Percentiles rank a stretch among this genome's conserved stretches.
phyloP scores from a whole-genome alignment of 2,329 filamentous ascomycete species.

The Fusarium virguliforme region DNA sequence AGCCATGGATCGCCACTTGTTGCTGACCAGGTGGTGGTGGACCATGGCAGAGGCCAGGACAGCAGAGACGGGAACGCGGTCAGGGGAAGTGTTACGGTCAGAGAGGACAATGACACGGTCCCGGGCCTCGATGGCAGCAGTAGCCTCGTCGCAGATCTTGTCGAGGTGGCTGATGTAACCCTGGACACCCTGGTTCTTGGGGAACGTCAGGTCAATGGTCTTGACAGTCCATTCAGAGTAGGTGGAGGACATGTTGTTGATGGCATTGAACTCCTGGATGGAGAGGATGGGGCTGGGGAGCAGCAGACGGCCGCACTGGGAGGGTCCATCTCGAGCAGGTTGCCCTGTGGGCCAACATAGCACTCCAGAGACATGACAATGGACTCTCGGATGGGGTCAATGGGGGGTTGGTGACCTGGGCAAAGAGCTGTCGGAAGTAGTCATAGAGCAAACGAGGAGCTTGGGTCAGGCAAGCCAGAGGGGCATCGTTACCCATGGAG shows the following conservation, averaged over 20 bases:
- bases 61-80: slow-evolving; percentile 88
- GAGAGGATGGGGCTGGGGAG: slow-evolving; percentile 92
- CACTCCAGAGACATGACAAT: slow-evolving; percentile 99
- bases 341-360: slow-evolving; percentile 96
- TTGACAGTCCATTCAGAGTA: slow-evolving; percentile 89
- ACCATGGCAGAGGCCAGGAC: slow-evolving; percentile 93
- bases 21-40: slow-evolving; percentile 94
- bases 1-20: slow-evolving; percentile 93
- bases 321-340: slow-evolving; percentile 92
- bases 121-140: slow-evolving; percentile 84
- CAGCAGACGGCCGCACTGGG: slow-evolving; percentile 88
- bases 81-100: slow-evolving; percentile 86
- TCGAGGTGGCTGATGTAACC: slow-evolving; percentile 92
- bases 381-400: slow-evolving; percentile 96
- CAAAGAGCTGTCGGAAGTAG: slow-evolving; percentile 98
- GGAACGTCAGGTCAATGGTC: slow-evolving; percentile 93
- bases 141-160: slow-evolving; percentile 87
- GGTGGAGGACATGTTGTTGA: slow-evolving; percentile 82
- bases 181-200: slow-evolving; percentile 84
- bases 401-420: slow-evolving; percentile 98
- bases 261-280: slow-evolving; percentile 89
- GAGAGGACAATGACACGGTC: slow-evolving; percentile 92
- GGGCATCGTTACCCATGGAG: slow-evolving; percentile 98
- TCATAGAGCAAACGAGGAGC: slow-evolving; percentile 92
- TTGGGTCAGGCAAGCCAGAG: slow-evolving; percentile 90